Evolutionary conservation across 2,329 filamentous ascomycete species (phyloP).

Genomic region (Talaromyces rugulosus): DNA sequence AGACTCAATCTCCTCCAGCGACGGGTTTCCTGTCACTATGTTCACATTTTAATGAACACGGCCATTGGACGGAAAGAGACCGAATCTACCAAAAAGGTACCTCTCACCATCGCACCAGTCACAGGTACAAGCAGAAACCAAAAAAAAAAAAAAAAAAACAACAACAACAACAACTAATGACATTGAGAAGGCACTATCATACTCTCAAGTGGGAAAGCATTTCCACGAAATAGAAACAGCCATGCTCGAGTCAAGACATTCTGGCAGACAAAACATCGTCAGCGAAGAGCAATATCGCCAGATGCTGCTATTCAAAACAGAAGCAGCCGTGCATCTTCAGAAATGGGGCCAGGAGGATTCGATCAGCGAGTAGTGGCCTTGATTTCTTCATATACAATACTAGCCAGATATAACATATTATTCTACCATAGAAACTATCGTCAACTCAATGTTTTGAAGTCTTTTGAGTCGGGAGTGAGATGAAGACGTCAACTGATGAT

Average conservation of each 20-base stretch:
- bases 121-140: background rate
- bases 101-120: background rate
- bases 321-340: slow-evolving; percentile 1
- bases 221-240: background rate
- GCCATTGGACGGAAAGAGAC: slow-evolving; percentile 47
- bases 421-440: too few species aligned
- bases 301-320: slow-evolving; percentile 5
- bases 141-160: background rate
- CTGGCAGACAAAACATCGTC: background rate
- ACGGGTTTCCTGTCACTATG: slow-evolving; percentile 66
- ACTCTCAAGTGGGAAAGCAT: background rate
- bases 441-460: too few species aligned
- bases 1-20: slow-evolving; percentile 54
- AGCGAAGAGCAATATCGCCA: background rate
- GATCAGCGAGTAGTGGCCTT: background rate
- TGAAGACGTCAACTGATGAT: too few species aligned
- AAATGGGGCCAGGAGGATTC: background rate
- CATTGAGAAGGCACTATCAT: background rate
- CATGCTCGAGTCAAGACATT: background rate
- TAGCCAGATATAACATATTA: too few species aligned
- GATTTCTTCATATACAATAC: too few species aligned
- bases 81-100: slow-evolving; percentile 35
- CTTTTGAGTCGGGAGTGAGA: too few species aligned
- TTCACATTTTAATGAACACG: slow-evolving; percentile 47
- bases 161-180: too few species aligned